phyloP scores from a whole-genome alignment of 257 asterid genomes.

The Cinchona pubescens region DNA sequence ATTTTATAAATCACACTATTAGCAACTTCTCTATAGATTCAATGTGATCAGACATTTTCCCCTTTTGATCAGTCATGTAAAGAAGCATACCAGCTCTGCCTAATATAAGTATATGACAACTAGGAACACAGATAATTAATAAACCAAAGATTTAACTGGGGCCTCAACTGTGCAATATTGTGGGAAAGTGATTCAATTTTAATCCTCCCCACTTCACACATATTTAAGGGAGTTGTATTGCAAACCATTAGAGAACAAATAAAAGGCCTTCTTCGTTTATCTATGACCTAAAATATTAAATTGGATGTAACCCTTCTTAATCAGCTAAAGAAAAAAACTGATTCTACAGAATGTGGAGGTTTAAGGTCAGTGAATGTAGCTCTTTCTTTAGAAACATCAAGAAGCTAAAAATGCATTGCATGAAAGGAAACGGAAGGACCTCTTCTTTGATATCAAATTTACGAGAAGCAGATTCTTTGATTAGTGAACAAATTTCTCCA shows the following conservation, averaged over 20 bases:
- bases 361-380: background rate
- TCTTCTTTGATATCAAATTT: constrained; percentile 98
- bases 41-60: background rate
- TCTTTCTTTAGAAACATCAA: background rate
- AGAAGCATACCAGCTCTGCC: background rate
- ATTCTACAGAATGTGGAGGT: background rate
- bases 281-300: background rate
- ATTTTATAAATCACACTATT: background rate
- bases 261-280: background rate
- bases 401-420: background rate
- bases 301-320: background rate
- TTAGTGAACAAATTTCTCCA: constrained; percentile 53
- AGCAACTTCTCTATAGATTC: background rate
- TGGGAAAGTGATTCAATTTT: background rate
- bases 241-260: background rate
- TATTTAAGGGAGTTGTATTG: background rate
- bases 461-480: constrained; percentile 76
- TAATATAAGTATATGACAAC: background rate
- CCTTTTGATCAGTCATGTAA: background rate
- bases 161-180: background rate
- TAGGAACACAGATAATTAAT: background rate
- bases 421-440: constrained; percentile 48
- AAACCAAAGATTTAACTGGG: background rate
- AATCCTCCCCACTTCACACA: background rate
- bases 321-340: background rate